A percentile compares a stretch with the other conserved stretches of the same genome.
Evolutionary conservation across 768 basidiomycete species (phyloP).

Genomic region (Kondoa malvinella): DNA sequence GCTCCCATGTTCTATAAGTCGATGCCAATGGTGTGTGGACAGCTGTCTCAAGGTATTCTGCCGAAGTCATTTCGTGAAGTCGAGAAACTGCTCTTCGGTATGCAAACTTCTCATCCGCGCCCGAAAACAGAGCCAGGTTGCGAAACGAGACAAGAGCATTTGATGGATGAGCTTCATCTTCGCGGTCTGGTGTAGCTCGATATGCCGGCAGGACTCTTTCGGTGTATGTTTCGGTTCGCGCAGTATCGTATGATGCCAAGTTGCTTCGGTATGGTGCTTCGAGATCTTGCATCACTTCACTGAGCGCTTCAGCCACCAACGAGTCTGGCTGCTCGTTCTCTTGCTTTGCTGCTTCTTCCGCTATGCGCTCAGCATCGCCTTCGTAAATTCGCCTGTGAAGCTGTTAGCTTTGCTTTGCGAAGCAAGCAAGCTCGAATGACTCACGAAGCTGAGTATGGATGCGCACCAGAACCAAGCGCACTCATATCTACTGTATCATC

Average conservation of each 20-base stretch:
- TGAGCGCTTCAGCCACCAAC: constrained; percentile 39
- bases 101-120: constrained; percentile 47
- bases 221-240: constrained; percentile 28
- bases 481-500: neutral
- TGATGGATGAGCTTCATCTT: constrained; percentile 21
- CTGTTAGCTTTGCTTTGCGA: neutral
- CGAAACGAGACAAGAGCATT: constrained; percentile 35
- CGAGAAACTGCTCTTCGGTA: constrained; percentile 48
- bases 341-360: constrained; percentile 20
- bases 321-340: constrained; percentile 22
- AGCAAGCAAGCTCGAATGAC: neutral
- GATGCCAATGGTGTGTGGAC: constrained; percentile 21
- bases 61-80: constrained; percentile 42
- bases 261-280: constrained; percentile 43
- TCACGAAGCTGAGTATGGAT: neutral
- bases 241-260: constrained; percentile 39
- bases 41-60: constrained; percentile 24
- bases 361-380: constrained; percentile 23
- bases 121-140: constrained; percentile 42
- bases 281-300: constrained; percentile 35
- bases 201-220: constrained; percentile 22
- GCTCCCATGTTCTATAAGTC: constrained; percentile 23
- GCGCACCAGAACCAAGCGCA: neutral
- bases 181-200: constrained; percentile 1
- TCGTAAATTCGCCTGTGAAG: neutral